Base-by-base conservation (phyloP, 2,329 filamentous ascomycete species). In the Pezicula radicicola region DNA sequence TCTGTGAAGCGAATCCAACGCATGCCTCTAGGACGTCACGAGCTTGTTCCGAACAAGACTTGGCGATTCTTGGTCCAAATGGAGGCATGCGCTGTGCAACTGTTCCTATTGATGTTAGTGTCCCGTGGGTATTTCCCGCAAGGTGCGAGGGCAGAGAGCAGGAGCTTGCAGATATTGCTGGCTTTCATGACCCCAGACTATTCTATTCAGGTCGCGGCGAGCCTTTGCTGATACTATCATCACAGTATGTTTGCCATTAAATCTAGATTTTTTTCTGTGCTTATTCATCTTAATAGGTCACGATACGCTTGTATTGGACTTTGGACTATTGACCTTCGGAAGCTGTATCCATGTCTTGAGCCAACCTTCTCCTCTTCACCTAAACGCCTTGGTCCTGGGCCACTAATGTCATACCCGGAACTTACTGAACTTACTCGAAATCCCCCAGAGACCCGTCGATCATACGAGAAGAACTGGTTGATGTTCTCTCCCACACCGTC, bases 401-500 rank as follows among this genome's bases (percentile, higher is more conserved):
- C 60, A 12, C 19, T 61, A 13, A 57, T 57, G 46, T 59, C 57
- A 2, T 62, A 61, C 51, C 58, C 64, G 25, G 60, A 60, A 8
- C 55, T 71, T 28, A 72, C 70, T 25, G 70, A 72, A 53, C 60
- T 72, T 9, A 72, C 70, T 28, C 61, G 68, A 43, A 71, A 69
- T 55, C 69, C 69, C 7, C 57, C 63, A 3, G 51, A 53, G 6
- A 66, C 63, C 7, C 61, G 69, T 8, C 59, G 59, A 30, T 58
- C 62, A 16, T 68, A 72, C 40, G 70, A 72, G 55, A 72, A 72
- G 61, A 72, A 72, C 35, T 72, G 70, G 70, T 59, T 72, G 19
- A 60, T 70, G 39, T 71, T 70, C 58, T 72, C 68, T 36, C 61
- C 65, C 4, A 60, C 58, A 6, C 53, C 56, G 4, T 60, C 63